Conservation (phyloP, 1,139 yeast species). For the Yarrowia galli region DNA sequence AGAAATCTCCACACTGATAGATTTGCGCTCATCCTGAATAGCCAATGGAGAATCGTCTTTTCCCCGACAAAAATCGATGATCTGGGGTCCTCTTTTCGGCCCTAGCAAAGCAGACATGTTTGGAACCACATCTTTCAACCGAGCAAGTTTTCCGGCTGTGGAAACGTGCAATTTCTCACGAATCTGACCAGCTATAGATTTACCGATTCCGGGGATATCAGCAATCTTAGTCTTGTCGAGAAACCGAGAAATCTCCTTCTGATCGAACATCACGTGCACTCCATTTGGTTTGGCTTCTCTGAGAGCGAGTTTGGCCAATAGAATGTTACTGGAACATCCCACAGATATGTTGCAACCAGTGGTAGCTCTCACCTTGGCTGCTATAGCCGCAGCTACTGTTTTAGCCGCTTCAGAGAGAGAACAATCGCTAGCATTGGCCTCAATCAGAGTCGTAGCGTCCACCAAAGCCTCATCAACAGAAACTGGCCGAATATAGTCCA, state of each 20-base stretch:
- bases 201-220: constrained; percentile 89
- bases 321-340: constrained; percentile 74
- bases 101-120: constrained; percentile 59
- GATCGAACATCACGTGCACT: constrained; percentile 51
- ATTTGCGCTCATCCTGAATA: constrained; percentile 63
- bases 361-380: constrained; percentile 51
- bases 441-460: constrained; percentile 60
- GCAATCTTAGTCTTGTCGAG: constrained; percentile 58
- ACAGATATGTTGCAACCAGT: constrained; percentile 79
- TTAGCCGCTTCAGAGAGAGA: constrained; percentile 38
- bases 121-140: constrained; percentile 53
- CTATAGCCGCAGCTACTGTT: background rate
- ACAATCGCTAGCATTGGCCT: constrained; percentile 6
- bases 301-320: constrained; percentile 80
- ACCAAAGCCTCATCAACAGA: constrained; percentile 90
- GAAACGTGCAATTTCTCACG: constrained; percentile 45
- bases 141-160: constrained; percentile 54
- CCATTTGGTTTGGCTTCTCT: constrained; percentile 85
- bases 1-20: constrained; percentile 87
- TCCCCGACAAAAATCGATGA: constrained; percentile 70
- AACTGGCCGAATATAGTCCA: constrained; percentile 78
- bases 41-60: constrained; percentile 67
- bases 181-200: constrained; percentile 59
- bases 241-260: constrained; percentile 51
- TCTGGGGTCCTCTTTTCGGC: constrained; percentile 68